phyloP scores from a whole-genome alignment of 2,329 filamentous ascomycete genomes.

The Pyrenochaeta sp. region DNA sequence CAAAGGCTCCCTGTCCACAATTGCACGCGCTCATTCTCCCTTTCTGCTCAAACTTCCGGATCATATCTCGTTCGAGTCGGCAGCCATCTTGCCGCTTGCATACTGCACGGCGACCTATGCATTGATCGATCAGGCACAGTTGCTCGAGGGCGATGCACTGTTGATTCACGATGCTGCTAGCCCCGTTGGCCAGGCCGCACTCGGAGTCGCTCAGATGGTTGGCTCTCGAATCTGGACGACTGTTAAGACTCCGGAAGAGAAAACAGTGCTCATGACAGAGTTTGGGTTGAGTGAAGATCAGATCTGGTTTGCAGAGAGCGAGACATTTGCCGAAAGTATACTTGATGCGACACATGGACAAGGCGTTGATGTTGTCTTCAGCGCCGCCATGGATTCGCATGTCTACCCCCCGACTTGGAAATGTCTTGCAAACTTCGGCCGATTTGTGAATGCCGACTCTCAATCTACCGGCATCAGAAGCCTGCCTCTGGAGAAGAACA shows the following conservation, averaged over 20 bases:
- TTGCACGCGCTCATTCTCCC: slow-evolving; percentile 20
- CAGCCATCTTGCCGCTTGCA: slow-evolving; percentile 29
- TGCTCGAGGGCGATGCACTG: slow-evolving; percentile 42
- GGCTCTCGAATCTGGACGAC: slow-evolving; percentile 34
- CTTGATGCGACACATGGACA: slow-evolving; percentile 28
- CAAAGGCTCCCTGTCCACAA: slow-evolving; percentile 26
- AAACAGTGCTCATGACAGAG: slow-evolving; percentile 20
- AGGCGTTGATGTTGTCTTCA: slow-evolving; percentile 49
- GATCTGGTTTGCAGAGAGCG: slow-evolving; percentile 39
- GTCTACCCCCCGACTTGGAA: slow-evolving; percentile 49
- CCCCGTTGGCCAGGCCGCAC: slow-evolving; percentile 38
- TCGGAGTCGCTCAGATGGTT: slow-evolving; percentile 30
- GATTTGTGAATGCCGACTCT: slow-evolving; percentile 16
- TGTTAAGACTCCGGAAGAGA: slow-evolving; percentile 32
- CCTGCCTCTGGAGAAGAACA: slow-evolving; percentile 17
- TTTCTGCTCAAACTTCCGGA: slow-evolving; percentile 26
- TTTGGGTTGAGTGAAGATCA: slow-evolving; percentile 32
- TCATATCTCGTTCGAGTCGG: slow-evolving; percentile 31
- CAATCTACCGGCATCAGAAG: not conserved
- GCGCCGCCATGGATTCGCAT: slow-evolving; percentile 28
- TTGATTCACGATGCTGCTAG: slow-evolving; percentile 40
- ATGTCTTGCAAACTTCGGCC: slow-evolving; percentile 50
- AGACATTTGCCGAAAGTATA: slow-evolving; percentile 33
- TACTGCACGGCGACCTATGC: slow-evolving; percentile 35
- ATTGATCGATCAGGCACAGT: slow-evolving; percentile 35